These are phyloP conservation scores for Paraconiothyrium sp. DNA, from an alignment of 2,329 filamentous ascomycete species.

Conservation along the genomic window DNA sequence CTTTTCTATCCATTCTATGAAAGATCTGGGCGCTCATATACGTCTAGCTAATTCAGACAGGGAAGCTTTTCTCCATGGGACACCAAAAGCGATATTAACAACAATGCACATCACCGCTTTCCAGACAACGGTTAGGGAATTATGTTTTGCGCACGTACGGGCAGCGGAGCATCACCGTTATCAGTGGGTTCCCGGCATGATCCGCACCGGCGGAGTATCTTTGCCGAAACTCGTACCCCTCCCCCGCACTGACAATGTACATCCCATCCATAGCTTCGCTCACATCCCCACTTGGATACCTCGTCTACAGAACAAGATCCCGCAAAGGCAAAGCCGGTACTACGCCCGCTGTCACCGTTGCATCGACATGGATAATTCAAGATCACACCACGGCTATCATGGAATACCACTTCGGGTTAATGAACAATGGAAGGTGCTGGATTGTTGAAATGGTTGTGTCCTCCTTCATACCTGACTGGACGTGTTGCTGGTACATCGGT, in stretches of 20 bases:
- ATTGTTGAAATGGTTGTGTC: not conserved
- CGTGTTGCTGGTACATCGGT: not conserved
- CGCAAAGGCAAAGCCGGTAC: conserved; percentile 6
- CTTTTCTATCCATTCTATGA: no score
- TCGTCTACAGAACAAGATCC: conserved; percentile 8
- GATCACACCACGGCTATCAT: conserved; percentile 7
- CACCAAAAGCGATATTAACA: no score
- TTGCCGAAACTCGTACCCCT: conserved; percentile 9
- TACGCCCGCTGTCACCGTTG: conserved; percentile 14
- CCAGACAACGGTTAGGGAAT: not conserved
- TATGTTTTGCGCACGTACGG: not conserved
- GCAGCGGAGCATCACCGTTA: not conserved
- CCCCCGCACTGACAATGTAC: conserved; percentile 13
- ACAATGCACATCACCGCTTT: not conserved
- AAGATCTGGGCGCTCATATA: no score
- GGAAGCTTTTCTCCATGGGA: no score
- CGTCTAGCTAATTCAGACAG: no score
- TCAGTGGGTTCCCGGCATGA: not conserved
- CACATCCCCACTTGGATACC: conserved; percentile 5
- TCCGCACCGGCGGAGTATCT: conserved; percentile 14
- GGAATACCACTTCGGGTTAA: conserved; percentile 7
- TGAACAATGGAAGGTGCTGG: not conserved
- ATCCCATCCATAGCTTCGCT: conserved; percentile 14
- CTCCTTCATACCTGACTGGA: not conserved
- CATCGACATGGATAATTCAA: conserved; percentile 8